A percentile compares a stretch with the other conserved stretches of the same genome.
phyloP scores from a whole-genome alignment of 2,329 filamentous ascomycete genomes.

The Chalaropsis thielavioides region DNA sequence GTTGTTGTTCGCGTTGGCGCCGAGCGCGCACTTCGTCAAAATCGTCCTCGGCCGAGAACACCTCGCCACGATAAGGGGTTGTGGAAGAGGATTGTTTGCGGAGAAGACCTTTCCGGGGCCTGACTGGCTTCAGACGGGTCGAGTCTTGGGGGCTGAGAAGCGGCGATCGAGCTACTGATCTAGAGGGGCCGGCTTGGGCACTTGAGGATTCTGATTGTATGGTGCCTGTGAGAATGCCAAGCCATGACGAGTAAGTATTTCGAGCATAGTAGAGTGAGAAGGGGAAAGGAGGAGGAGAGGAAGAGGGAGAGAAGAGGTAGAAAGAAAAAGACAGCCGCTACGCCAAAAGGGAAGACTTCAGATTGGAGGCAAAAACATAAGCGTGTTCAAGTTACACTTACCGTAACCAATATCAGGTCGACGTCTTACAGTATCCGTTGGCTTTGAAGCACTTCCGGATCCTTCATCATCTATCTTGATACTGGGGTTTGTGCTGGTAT shows the following conservation, averaged over 20 bases:
- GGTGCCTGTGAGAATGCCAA: slow-evolving; percentile 23
- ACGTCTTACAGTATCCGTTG: slow-evolving; percentile 45
- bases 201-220: slow-evolving; percentile 26
- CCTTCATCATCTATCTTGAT: slow-evolving; percentile 26
- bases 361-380: neutral
- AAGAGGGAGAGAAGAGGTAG: slow-evolving; percentile 14
- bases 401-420: slow-evolving; percentile 43
- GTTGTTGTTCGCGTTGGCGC: slow-evolving; percentile 29
- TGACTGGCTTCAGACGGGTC: slow-evolving; percentile 47
- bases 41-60: slow-evolving; percentile 88
- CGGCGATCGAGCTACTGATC: slow-evolving; percentile 31
- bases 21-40: slow-evolving; percentile 65
- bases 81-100: slow-evolving; percentile 60
- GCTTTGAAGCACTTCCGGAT: slow-evolving; percentile 41
- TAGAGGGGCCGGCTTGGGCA: slow-evolving; percentile 28
- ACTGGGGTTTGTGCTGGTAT: neutral
- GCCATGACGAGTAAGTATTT: slow-evolving; percentile 8
- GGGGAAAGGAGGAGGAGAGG: neutral
- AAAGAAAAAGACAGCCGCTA: slow-evolving; percentile 9
- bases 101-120: slow-evolving; percentile 32
- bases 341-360: neutral
- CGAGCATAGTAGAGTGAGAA: neutral
- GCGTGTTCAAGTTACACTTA: slow-evolving; percentile 24
- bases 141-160: slow-evolving; percentile 34
- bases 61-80: slow-evolving; percentile 63